Evolutionary conservation across 225 moss, liverwort and hornwort genomes (phyloP).

Genomic region (Polytrichum commune): DNA sequence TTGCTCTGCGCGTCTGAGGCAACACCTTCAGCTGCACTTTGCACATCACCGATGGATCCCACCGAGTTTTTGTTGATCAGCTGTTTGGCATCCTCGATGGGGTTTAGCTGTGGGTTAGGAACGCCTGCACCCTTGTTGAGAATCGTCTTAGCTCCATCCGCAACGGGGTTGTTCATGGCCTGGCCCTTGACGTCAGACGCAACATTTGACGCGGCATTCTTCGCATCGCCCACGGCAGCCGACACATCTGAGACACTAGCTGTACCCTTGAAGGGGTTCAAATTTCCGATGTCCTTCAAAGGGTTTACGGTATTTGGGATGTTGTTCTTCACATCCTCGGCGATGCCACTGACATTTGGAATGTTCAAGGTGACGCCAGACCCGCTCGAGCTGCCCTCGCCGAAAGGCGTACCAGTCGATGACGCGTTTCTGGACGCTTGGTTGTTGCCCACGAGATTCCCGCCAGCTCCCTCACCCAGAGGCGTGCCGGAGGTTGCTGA

Average conservation of each 20-base stretch:
- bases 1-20: too few species aligned
- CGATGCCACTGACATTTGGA: slow-evolving; percentile 9
- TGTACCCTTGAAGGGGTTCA: slow-evolving; percentile 6
- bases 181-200: slow-evolving; percentile 18
- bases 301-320: slow-evolving; percentile 9
- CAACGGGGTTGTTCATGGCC: slow-evolving; percentile 1
- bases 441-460: background rate
- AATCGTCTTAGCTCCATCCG: too few species aligned
- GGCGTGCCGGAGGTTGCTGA: slow-evolving; percentile 9
- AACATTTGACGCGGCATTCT: slow-evolving; percentile 4
- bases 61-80: too few species aligned
- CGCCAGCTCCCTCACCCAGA: slow-evolving; percentile 7
- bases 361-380: background rate
- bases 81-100: too few species aligned
- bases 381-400: slow-evolving; percentile 5
- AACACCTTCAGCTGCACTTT: too few species aligned
- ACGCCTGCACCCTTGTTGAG: too few species aligned
- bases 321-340: slow-evolving; percentile 6
- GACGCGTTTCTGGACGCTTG: background rate
- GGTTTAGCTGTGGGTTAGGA: background rate
- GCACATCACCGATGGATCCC: too few species aligned
- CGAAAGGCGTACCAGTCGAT: slow-evolving; percentile 10
- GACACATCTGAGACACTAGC: background rate
- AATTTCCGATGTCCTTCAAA: slow-evolving; percentile 13
- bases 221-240: slow-evolving; percentile 7